Base-by-base conservation (phyloP, 441 rosid genomes). In the Kokia cookei region DNA sequence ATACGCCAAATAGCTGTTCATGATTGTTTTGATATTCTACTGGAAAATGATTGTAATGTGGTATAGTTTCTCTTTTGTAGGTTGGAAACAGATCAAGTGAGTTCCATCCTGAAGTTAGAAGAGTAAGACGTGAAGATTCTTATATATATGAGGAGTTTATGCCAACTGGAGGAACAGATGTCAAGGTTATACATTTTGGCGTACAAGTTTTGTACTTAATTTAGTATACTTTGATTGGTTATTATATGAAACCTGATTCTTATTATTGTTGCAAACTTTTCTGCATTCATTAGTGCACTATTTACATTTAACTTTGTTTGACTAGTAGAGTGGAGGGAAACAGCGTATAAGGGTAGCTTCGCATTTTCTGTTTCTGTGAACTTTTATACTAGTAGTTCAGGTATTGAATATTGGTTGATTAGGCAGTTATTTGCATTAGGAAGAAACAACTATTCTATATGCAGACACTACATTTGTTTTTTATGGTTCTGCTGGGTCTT, bases 91-190 rank as follows among this genome's bases (percentile, higher is more conserved):
- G 99, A 69, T 97, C 99, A 57, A 97, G 99, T 77, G 99, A 93
- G 86, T 97, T 97, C 84, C 93, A 91, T 79, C 98, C 99, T 61
- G 99, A 97, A 61, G 97, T 91, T 48, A 88, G 99, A 89, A 90
- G 97, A 87, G 99, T 94, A 73, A 84, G 99, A 81, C 94, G 99
- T 76, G 99, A 91, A 83, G 96, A 98, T 75, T 93, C 99, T 73
- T 97, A 93, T 84, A 97, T 97, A 87, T 97, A 97, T 45, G 99
- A 97, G 88, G 99, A 97, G 85, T 97, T 97, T 83, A 89, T 94
- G 99, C 87, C 99, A 58, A 97, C 99, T 15, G 99, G 99, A 77
- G 99, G 99, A 85, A 97, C 99, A 61, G 99, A 97, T 91, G 99
- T 97, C 75, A 97, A 97, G 99, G 99, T 96, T 67, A 2, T 43